phyloP scores from a whole-genome alignment of 2,329 filamentous ascomycete genomes.

The Sporothrix brasiliensis region DNA sequence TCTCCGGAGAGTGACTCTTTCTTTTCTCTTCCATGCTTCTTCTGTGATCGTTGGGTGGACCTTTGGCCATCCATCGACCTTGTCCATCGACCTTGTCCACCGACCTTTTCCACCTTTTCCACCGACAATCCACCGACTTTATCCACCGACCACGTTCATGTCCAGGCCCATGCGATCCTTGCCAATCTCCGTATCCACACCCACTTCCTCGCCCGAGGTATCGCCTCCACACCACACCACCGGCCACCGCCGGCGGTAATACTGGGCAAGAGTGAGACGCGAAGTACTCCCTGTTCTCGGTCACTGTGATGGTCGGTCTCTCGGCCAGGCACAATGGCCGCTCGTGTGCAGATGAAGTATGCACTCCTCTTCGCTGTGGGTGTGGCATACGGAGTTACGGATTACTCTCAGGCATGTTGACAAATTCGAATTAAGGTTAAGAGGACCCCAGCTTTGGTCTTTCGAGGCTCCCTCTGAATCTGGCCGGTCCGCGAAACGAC shows the following conservation, averaged over 20 bases:
- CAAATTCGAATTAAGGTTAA: not conserved
- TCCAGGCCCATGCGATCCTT: not conserved
- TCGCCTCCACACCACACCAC: not conserved
- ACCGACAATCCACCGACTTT: too few relatives aligned
- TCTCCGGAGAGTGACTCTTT: conserved; percentile 8
- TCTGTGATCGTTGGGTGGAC: not conserved
- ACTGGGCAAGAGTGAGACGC: too few relatives aligned
- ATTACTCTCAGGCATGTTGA: too few relatives aligned
- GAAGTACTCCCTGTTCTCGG: not conserved
- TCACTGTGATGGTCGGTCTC: not conserved
- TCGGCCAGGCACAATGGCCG: not conserved
- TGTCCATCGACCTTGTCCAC: too few relatives aligned
- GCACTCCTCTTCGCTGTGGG: too few relatives aligned
- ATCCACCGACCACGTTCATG: not conserved
- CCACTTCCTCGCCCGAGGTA: not conserved
- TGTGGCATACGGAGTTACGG: too few relatives aligned
- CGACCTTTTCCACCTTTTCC: not conserved
- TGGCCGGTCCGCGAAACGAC: too few relatives aligned
- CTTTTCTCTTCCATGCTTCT: not conserved
- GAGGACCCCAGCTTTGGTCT: too few relatives aligned
- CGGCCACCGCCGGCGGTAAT: conserved; percentile 6
- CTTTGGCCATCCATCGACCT: too few relatives aligned
- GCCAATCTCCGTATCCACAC: not conserved
- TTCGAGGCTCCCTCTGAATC: too few relatives aligned
- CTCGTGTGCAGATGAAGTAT: not conserved